phyloP scores from a whole-genome alignment of 768 basidiomycete genomes.

The Phaeotremella skinneri region DNA sequence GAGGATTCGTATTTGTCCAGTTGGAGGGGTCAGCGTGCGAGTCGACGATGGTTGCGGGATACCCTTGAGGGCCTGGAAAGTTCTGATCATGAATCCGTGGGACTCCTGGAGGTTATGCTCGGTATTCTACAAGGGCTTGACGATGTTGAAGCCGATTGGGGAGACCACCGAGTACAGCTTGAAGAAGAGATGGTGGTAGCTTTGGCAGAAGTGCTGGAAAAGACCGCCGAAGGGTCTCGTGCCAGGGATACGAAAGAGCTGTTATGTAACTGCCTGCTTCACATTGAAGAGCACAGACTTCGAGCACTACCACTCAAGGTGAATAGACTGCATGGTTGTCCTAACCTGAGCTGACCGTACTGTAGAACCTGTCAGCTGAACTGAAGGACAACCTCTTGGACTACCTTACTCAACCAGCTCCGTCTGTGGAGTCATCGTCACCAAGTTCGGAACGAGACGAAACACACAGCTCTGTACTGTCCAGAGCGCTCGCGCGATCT shows the following conservation, averaged over 20 bases:
- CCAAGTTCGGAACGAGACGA: background rate
- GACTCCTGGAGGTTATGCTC: background rate
- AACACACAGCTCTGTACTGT: background rate
- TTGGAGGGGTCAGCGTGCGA: background rate
- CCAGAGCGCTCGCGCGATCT: slow-evolving; percentile 11
- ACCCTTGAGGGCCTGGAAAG: background rate
- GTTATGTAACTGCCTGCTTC: slow-evolving; percentile 7
- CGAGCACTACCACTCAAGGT: slow-evolving; percentile 18
- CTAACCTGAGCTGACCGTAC: too few species aligned
- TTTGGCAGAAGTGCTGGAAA: background rate
- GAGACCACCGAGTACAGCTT: slow-evolving; percentile 3
- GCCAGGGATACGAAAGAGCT: background rate
- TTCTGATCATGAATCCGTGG: background rate
- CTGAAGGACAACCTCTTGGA: too few species aligned
- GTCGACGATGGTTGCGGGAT: slow-evolving; percentile 20
- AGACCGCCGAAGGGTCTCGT: background rate
- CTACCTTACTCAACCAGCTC: too few species aligned
- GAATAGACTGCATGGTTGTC: too few species aligned
- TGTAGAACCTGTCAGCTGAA: too few species aligned
- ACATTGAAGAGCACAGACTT: slow-evolving; percentile 11
- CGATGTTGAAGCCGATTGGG: slow-evolving; percentile 20
- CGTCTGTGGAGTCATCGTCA: too few species aligned
- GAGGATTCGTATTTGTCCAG: slow-evolving; percentile 14
- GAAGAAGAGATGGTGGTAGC: slow-evolving; percentile 22
- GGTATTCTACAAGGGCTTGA: slow-evolving; percentile 16